Evolutionary conservation across 1,284 basidiomycete genomes (phyloP), one percentile per base, ranked within the genome.

Genomic region (Hemileia vastatrix): DNA sequence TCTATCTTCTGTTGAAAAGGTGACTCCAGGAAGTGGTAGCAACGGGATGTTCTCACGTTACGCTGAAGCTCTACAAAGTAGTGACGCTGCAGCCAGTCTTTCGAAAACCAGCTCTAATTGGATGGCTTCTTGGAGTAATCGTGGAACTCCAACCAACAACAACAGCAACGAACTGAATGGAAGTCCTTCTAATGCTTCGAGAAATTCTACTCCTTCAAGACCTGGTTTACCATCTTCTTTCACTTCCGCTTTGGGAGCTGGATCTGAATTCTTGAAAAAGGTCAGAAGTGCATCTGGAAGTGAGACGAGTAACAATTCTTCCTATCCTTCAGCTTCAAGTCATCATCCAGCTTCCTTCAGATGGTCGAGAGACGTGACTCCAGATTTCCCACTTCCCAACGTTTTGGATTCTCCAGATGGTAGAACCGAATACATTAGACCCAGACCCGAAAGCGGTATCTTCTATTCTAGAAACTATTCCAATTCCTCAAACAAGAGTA

Each of bases 21-120:
- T 40, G 36, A 40, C 8, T 15, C 36, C 36, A 40, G 36, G 36
- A 40, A 43, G 50, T 18, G 40, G 47, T 19, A 21, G 51, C 24
- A 31, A 24, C 5, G 31, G 32, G 8, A 43, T 47, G 8, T 33
- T 54, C 32, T 32, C 53, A 9, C 27, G 59, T n/a, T 61, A 61
- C 33, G 59, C 59, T 19, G 70, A 73, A 31, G 71, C 70, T 2
- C 64, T 74, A 13, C 73, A 75, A 36, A 68, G 66, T 33, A 72
- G 71, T 53, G 70, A 75, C 47, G 68, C 72, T 3, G 72, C 70
- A 1, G 73, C 73, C 18, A 71, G 66, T 36, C 44, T 75, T 4
- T 70, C 70, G 47, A 75, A 75, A 54, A 69, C 68, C 0, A 67
- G 71, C 55, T 72, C 73, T 0, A 74, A 75, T 51, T 64, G 70